A percentile compares a stretch with the other conserved stretches of the same genome.
These are phyloP conservation scores for Leccinum variicolor DNA, from an alignment of 768 basidiomycete species.

Conservation along the genomic window DNA sequence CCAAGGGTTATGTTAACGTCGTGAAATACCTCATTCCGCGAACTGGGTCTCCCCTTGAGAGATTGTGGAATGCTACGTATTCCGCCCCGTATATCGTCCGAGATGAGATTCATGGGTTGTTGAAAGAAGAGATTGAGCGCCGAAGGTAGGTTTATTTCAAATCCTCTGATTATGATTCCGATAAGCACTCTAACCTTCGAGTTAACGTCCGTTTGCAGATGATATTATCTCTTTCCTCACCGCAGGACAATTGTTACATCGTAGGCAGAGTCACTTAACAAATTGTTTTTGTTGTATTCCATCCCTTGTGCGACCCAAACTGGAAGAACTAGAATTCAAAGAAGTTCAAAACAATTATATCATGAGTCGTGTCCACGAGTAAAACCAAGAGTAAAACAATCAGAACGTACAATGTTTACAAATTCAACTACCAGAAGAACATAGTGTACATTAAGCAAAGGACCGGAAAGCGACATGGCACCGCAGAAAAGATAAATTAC, in stretches of 20 bases:
- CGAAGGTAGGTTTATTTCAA: not conserved
- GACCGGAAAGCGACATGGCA: not conserved
- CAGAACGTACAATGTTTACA: conserved; percentile 20
- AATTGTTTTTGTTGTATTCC: too few relatives aligned
- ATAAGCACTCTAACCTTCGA: not conserved
- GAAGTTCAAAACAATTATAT: too few relatives aligned
- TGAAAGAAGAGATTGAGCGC: not conserved
- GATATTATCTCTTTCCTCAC: not conserved
- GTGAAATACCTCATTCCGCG: not conserved
- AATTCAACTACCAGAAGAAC: conserved; percentile 16
- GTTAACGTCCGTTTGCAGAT: too few relatives aligned
- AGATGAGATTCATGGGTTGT: not conserved
- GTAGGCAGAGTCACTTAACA: too few relatives aligned
- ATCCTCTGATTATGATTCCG: not conserved
- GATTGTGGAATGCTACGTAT: not conserved
- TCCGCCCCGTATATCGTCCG: not conserved
- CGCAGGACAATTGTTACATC: too few relatives aligned
- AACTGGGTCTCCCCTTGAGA: not conserved
- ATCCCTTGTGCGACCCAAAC: too few relatives aligned
- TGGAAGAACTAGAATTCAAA: too few relatives aligned
- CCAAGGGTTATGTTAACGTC: not conserved
- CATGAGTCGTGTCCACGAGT: too few relatives aligned
- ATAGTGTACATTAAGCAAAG: not conserved
- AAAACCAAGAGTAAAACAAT: conserved; percentile 3
- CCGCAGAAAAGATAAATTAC: not conserved